Evolutionary conservation across 1,139 yeast genomes (phyloP).

Genomic region (Pichia sp.): DNA sequence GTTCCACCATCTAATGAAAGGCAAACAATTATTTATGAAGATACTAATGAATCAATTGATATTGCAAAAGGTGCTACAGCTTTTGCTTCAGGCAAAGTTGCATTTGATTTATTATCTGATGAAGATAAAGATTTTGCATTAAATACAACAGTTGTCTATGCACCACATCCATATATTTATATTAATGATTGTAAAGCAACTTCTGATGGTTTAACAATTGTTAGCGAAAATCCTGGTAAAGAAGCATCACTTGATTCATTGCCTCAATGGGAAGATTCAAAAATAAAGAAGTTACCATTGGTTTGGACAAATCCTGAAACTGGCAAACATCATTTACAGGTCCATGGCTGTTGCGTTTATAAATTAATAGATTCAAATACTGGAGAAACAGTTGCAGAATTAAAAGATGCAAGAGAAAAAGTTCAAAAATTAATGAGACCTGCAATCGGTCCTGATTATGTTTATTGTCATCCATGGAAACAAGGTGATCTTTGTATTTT

Average conservation of each 20-base stretch:
- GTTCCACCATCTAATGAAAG: conserved; percentile 57
- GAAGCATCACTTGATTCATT: conserved; percentile 60
- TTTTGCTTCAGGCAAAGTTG: conserved; percentile 73
- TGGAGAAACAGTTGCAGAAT: conserved; percentile 51
- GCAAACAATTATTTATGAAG: conserved; percentile 58
- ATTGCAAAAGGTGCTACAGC: conserved; percentile 83
- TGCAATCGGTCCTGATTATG: conserved; percentile 65
- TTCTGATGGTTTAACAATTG: conserved; percentile 80
- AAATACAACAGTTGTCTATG: conserved; percentile 72
- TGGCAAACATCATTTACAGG: conserved; percentile 72
- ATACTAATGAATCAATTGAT: conserved; percentile 54
- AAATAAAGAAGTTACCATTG: conserved; percentile 70
- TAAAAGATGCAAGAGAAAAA: conserved; percentile 65
- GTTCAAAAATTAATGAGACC: conserved; percentile 75
- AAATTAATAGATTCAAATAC: conserved; percentile 50
- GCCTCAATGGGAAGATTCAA: conserved; percentile 75
- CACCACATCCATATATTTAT: conserved; percentile 86
- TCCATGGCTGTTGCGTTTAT: conserved; percentile 80
- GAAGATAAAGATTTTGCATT: conserved; percentile 71
- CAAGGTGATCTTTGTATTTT: conserved; percentile 80
- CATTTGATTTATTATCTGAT: conserved; percentile 57
- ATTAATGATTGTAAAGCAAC: conserved; percentile 78
- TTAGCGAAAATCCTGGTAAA: conserved; percentile 54
- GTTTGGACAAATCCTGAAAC: conserved; percentile 94
- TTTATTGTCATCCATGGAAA: conserved; percentile 77